These are phyloP conservation scores for Stropharia rugosoannulata DNA, from an alignment of 768 basidiomycete genomes.

Conservation along the genomic window DNA sequence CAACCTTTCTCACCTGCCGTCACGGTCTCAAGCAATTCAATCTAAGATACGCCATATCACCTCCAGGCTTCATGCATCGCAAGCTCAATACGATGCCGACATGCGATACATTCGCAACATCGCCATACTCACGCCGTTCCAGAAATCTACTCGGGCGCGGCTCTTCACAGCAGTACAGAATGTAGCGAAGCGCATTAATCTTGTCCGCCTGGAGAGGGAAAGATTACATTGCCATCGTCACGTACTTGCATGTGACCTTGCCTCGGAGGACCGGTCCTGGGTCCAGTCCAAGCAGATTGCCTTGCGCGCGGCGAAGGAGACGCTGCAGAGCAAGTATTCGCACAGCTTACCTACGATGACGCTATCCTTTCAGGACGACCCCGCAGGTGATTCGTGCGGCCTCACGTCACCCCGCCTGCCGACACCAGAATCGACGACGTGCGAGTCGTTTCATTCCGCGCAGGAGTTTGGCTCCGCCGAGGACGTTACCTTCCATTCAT, in stretches of 20 bases:
- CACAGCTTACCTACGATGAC: slow-evolving; percentile 37
- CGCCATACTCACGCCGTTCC: slow-evolving; percentile 85
- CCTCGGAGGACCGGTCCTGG: slow-evolving; percentile 67
- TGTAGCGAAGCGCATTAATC: slow-evolving; percentile 63
- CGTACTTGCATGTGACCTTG: slow-evolving; percentile 74
- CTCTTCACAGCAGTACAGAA: slow-evolving; percentile 60
- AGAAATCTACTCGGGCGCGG: slow-evolving; percentile 76
- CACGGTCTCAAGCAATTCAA: slow-evolving; percentile 58
- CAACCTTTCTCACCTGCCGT: slow-evolving; percentile 35
- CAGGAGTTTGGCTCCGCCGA: slow-evolving; percentile 51
- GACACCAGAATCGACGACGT: slow-evolving; percentile 44
- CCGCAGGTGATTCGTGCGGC: slow-evolving; percentile 4
- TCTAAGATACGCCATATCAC: slow-evolving; percentile 68
- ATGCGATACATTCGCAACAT: slow-evolving; percentile 80
- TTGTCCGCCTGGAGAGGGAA: slow-evolving; percentile 69
- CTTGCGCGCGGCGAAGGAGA: slow-evolving; percentile 68
- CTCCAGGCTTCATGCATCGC: slow-evolving; percentile 47
- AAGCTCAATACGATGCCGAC: slow-evolving; percentile 62
- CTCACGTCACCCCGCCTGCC: slow-evolving; percentile 24
- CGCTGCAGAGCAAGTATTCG: slow-evolving; percentile 45
- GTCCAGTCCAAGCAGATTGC: slow-evolving; percentile 67
- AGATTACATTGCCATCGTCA: slow-evolving; percentile 75
- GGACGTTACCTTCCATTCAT: slow-evolving; percentile 32
- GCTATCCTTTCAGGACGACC: slow-evolving; percentile 29
- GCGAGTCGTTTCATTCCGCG: slow-evolving; percentile 70